A percentile compares a stretch with the other conserved stretches of the same genome.
Conservation (phyloP, 2,329 filamentous ascomycete genomes). For the Verticillium longisporum region DNA sequence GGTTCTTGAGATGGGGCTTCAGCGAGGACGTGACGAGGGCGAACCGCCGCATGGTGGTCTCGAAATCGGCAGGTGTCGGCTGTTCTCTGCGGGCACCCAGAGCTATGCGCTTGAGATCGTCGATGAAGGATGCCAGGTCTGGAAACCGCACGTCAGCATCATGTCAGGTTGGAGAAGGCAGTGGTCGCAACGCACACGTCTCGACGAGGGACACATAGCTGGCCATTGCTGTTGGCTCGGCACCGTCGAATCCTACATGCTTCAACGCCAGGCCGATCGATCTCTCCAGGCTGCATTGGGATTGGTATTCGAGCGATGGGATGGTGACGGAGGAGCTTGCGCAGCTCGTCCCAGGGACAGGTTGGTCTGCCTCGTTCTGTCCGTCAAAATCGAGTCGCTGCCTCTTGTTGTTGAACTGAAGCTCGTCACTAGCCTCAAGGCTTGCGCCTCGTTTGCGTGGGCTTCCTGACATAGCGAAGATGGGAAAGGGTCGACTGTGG, state of each 20-base stretch:
- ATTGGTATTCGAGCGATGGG: conserved; percentile 22
- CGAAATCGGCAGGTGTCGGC: conserved; percentile 51
- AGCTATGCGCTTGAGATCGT: conserved; percentile 39
- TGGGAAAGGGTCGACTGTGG: background rate
- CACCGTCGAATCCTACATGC: conserved; percentile 51
- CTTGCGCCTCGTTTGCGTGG: background rate
- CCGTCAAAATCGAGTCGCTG: background rate
- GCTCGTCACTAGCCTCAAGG: background rate
- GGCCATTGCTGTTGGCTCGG: conserved; percentile 50
- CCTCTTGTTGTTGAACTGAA: conserved; percentile 3
- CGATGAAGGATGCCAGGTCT: conserved; percentile 45
- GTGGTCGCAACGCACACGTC: conserved; percentile 38
- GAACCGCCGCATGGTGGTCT: conserved; percentile 42
- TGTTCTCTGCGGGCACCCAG: conserved; percentile 43
- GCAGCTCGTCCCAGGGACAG: background rate
- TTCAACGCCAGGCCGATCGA: conserved; percentile 49
- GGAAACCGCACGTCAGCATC: background rate
- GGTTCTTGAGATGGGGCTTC: conserved; percentile 49
- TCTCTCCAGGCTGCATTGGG: conserved; percentile 40
- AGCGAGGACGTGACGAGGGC: conserved; percentile 45
- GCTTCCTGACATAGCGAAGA: background rate
- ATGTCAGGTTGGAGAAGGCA: conserved; percentile 15
- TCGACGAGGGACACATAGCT: conserved; percentile 50
- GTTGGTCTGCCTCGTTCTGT: background rate
- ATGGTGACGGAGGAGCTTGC: conserved; percentile 1